Base-by-base conservation (phyloP, 129 eudicot genomes). In the Pseudognaphalium luteoalbum region DNA sequence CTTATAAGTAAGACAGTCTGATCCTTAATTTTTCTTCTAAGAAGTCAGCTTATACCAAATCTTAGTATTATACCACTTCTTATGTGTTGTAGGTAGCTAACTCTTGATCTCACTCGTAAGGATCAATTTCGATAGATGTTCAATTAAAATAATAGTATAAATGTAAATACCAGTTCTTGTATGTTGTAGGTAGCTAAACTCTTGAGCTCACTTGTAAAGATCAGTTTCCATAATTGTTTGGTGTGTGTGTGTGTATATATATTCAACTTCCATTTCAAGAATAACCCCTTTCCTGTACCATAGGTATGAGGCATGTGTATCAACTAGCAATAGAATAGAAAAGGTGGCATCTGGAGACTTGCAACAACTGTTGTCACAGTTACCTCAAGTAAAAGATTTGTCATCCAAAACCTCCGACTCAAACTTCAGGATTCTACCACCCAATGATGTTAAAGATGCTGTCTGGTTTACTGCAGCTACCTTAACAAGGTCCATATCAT, bases 401-500 rank as follows among this genome's bases (percentile, higher is more conserved):
- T 73, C 84, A 78, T 79, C 86, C 54, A 78, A 87, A 73, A 91
- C 90, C 68, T 85, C 87, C 7, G 73, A 76, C 83, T 85, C 87
- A 39, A 88, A 79, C 66, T 89, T 89, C 80, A 89, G 79, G 81
- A 84, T 95, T 78, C 81, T 80, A 50, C 76, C 85, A 20, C 89
- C 95, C 1, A 77, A 78, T n/a, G 81, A 65, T 63, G 70, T 57
- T 62, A 58, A 34, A 34, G 81, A 78, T 61, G 67, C 65, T 19
- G 59, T 73, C 73, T 95, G 99, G 96, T 95, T 95, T 81, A 89
- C 92, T 44, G 78, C 83, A 73, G 63, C 91, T 73, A 91, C 89
- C 65, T 80, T 95, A 74, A 86, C 73, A 37, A 95, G 99, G 99
- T 95, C 47, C 72, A 39, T 65, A n/a, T 76, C 71, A 63, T 25